Evolutionary conservation across 1,284 basidiomycete species (phyloP).

Genomic region (Ceratobasidium papillatum): DNA sequence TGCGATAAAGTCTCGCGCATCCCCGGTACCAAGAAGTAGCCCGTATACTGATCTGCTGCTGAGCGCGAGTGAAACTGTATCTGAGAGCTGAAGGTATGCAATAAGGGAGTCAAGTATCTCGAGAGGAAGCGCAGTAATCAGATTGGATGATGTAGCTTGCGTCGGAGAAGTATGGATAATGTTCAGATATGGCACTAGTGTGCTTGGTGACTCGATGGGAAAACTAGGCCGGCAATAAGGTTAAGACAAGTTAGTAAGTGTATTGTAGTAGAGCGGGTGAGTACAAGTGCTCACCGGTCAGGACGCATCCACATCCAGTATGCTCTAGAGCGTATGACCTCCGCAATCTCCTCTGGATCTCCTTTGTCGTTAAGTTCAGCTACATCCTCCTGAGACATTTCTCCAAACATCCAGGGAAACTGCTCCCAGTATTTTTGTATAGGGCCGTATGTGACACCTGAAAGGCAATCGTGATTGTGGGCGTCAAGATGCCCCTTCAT

Average conservation of each 20-base stretch:
- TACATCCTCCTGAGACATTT: not conserved
- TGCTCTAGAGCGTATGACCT: not conserved
- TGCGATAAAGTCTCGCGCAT: not conserved
- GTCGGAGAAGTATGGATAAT: not conserved
- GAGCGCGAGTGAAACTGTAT: slow-evolving; percentile 3
- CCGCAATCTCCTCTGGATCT: slow-evolving; percentile 13
- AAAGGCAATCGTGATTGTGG: not conserved
- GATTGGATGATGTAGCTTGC: not conserved
- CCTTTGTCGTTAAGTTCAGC: not conserved
- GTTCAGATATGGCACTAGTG: not conserved
- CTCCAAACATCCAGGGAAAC: slow-evolving; percentile 21
- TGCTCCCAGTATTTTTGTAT: slow-evolving; percentile 2
- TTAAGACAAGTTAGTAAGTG: not conserved
- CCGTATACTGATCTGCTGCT: not conserved
- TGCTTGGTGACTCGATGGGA: not conserved
- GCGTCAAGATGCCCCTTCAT: slow-evolving; percentile 11
- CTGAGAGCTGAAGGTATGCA: slow-evolving; percentile 1
- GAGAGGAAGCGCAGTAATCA: not conserved
- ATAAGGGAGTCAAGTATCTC: slow-evolving; percentile 7
- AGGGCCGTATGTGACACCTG: slow-evolving; percentile 20
- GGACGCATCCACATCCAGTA: slow-evolving; percentile 39
- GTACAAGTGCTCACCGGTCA: slow-evolving; percentile 8
- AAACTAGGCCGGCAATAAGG: not conserved
- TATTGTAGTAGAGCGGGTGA: not conserved
- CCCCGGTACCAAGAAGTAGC: not conserved